Conservation (phyloP, 2,329 filamentous ascomycete genomes). For the Fusarium fujikuroi region DNA sequence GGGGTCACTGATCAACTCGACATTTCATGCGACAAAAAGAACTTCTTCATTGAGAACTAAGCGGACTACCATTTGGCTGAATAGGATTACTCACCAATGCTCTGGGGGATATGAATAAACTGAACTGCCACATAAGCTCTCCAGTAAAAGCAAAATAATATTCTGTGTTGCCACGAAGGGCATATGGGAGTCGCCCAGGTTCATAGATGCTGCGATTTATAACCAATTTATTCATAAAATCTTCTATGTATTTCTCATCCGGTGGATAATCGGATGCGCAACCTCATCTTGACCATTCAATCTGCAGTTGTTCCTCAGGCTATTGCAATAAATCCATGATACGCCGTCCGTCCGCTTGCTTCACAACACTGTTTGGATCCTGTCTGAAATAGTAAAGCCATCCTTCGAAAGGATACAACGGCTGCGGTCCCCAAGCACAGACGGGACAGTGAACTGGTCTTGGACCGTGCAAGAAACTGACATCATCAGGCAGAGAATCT, state of each 20-base stretch:
- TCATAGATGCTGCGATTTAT: too few species aligned
- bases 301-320: too few species aligned
- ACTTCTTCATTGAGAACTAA: rapidly evolving
- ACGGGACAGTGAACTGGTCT: too few species aligned
- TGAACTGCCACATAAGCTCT: not conserved
- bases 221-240: rapidly evolving
- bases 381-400: not conserved
- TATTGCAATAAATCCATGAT: too few species aligned
- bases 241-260: not conserved
- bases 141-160: not conserved
- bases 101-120: not conserved
- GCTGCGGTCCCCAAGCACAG: too few species aligned
- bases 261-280: not conserved
- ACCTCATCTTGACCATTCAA: not conserved
- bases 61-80: rapidly evolving
- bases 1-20: not conserved
- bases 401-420: too few species aligned
- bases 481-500: too few species aligned
- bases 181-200: not conserved
- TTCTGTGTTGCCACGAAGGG: too few species aligned
- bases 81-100: rapidly evolving
- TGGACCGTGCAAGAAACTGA: too few species aligned
- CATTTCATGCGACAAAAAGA: not conserved
- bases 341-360: too few species aligned
- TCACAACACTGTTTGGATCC: too few species aligned